phyloP scores from a whole-genome alignment of 2,329 filamentous ascomycete genomes.

The Penicillium sp. region DNA sequence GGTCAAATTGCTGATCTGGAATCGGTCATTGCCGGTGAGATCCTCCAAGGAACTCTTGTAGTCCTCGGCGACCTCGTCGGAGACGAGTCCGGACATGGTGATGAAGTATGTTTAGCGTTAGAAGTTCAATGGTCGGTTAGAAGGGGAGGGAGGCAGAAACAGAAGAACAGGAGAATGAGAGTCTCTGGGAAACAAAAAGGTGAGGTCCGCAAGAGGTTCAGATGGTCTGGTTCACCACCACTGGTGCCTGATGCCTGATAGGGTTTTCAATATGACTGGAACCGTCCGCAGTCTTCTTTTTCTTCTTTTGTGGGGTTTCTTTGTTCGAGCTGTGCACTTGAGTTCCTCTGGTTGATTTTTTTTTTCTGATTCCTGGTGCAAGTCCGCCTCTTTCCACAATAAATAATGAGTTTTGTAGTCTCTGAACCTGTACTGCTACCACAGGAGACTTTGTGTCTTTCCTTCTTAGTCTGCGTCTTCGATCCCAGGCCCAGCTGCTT shows the following conservation, averaged over 20 bases:
- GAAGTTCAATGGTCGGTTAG: slow-evolving; percentile 7
- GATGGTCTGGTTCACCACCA: slow-evolving; percentile 1
- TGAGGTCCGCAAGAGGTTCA: background rate
- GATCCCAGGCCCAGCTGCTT: slow-evolving; percentile 32
- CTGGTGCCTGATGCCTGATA: slow-evolving; percentile 15
- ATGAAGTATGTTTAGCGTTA: slow-evolving; percentile 29
- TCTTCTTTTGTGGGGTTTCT: slow-evolving; percentile 16
- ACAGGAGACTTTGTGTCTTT: slow-evolving; percentile 26
- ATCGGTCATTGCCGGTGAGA: slow-evolving; percentile 84
- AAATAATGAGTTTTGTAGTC: background rate
- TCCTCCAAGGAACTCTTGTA: slow-evolving; percentile 93
- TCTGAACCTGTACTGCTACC: slow-evolving; percentile 21
- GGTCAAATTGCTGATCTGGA: slow-evolving; percentile 96
- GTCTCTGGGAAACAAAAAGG: background rate
- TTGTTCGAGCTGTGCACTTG: background rate
- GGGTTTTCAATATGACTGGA: slow-evolving; percentile 6
- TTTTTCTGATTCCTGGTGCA: slow-evolving; percentile 20
- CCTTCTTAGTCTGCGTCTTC: slow-evolving; percentile 33
- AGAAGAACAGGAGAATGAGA: background rate
- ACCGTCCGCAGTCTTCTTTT: slow-evolving; percentile 5
- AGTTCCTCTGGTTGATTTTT: slow-evolving; percentile 8
- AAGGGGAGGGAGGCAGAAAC: slow-evolving; percentile 12
- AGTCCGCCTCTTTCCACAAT: slow-evolving; percentile 16
- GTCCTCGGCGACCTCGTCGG: slow-evolving; percentile 90
- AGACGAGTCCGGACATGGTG: slow-evolving; percentile 64